Percentiles rank a stretch among this genome's conserved stretches.
Evolutionary conservation across 2,329 filamentous ascomycete genomes (phyloP).

Genomic region (Cladosporium halotolerans): DNA sequence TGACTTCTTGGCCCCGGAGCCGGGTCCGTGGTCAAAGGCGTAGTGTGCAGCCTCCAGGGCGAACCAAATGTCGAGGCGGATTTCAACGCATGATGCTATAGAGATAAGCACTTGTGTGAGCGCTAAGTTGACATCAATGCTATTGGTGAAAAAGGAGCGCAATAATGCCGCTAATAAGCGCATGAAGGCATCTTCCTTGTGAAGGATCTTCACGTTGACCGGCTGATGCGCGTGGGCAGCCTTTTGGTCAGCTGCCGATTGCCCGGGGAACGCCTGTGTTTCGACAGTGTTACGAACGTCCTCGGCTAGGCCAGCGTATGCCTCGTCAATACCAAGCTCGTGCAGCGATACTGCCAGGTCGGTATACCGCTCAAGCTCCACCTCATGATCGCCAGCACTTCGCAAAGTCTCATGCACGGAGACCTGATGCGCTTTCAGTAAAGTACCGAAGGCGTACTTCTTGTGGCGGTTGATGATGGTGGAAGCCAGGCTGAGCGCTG

Average conservation of each 20-base stretch:
- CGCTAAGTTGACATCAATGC: conserved; percentile 82
- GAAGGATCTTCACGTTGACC: conserved; percentile 12
- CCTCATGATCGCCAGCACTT: conserved; percentile 67
- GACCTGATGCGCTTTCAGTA: conserved; percentile 62
- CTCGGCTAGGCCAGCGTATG: conserved; percentile 65
- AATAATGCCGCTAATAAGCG: conserved; percentile 53
- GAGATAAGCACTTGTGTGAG: conserved; percentile 79
- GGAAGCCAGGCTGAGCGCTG: conserved; percentile 80
- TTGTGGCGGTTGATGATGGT: conserved; percentile 84
- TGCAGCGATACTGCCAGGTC: conserved; percentile 62
- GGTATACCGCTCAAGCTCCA: conserved; percentile 68
- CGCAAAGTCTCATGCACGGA: conserved; percentile 50
- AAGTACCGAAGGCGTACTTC: conserved; percentile 70
- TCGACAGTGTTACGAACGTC: conserved; percentile 49
- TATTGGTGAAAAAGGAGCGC: conserved; percentile 78
- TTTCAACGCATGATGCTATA: conserved; percentile 75
- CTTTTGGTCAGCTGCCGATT: conserved; percentile 8
- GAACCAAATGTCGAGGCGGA: conserved; percentile 86
- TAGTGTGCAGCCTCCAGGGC: conserved; percentile 38
- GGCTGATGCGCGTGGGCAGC: not conserved
- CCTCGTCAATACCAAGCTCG: conserved; percentile 63
- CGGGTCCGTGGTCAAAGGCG: conserved; percentile 25
- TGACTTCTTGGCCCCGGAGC: conserved; percentile 30
- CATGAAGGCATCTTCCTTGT: conserved; percentile 53
- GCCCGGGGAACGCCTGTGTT: conserved; percentile 17